phyloP scores from a whole-genome alignment of 2,329 filamentous ascomycete species.

The Phaeosphaeria sp. region DNA sequence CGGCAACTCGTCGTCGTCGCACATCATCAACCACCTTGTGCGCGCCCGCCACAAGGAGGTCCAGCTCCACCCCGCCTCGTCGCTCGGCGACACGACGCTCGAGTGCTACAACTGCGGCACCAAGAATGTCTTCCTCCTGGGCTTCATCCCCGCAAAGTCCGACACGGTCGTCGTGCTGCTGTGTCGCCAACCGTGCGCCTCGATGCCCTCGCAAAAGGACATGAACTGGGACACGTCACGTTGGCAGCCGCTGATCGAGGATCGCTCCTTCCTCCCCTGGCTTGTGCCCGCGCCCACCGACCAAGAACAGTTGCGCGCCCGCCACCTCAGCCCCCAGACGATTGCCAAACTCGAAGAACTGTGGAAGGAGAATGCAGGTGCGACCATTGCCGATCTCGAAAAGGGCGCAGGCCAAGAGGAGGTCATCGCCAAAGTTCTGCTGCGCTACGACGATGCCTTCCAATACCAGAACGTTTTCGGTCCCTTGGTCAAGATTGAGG shows the following conservation, averaged over 20 bases:
- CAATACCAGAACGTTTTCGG: slow-evolving; percentile 99
- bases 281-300: slow-evolving; percentile 88
- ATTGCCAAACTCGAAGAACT: slow-evolving; percentile 97
- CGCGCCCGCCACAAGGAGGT: slow-evolving; percentile 98
- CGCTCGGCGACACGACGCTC: slow-evolving; percentile 91
- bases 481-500: slow-evolving; percentile 97
- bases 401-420: slow-evolving; percentile 92
- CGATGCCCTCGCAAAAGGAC: slow-evolving; percentile 94
- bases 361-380: slow-evolving; percentile 94
- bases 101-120: slow-evolving; percentile 99
- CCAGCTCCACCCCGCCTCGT: slow-evolving; percentile 90
- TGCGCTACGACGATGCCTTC: slow-evolving; percentile 96
- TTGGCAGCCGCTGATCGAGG: slow-evolving; percentile 97
- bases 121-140: slow-evolving; percentile 98
- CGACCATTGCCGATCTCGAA: slow-evolving; percentile 89
- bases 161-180: slow-evolving; percentile 97
- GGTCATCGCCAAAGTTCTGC: slow-evolving; percentile 87
- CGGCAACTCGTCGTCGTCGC: slow-evolving; percentile 93
- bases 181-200: slow-evolving; percentile 94
- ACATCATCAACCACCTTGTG: slow-evolving; percentile 98
- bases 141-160: slow-evolving; percentile 98
- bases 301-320: slow-evolving; percentile 92
- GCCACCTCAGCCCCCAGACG: slow-evolving; percentile 90
- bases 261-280: slow-evolving; percentile 93
- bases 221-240: slow-evolving; percentile 99